phyloP scores from a whole-genome alignment of 352 stramenopile species.

The Peronosclerospora sorghi region DNA sequence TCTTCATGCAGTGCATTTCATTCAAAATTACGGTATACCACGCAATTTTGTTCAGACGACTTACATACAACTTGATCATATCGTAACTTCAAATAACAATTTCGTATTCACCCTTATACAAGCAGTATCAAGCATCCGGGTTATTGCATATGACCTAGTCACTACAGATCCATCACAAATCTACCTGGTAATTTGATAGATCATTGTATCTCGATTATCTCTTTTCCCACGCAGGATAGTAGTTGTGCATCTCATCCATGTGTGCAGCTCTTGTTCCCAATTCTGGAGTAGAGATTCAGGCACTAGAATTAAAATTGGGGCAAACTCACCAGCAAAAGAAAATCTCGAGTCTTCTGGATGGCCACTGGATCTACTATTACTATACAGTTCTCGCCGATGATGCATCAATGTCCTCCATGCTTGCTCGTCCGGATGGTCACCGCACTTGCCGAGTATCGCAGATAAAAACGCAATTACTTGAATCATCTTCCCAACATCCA shows the following conservation, averaged over 20 bases:
- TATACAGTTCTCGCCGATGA: slow-evolving; percentile 72
- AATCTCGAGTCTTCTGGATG: slow-evolving; percentile 29
- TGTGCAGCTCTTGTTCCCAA: slow-evolving; percentile 97
- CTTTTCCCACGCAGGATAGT: slow-evolving; percentile 56
- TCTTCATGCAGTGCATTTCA: slow-evolving; percentile 98
- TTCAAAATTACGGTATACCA: slow-evolving; percentile 96
- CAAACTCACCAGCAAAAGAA: slow-evolving; percentile 31
- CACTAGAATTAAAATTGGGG: slow-evolving; percentile 95
- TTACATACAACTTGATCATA: slow-evolving; percentile 84
- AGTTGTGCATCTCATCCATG: slow-evolving; percentile 81
- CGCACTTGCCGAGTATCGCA: slow-evolving; percentile 84
- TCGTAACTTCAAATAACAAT: slow-evolving; percentile 80
- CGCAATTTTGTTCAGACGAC: slow-evolving; percentile 62
- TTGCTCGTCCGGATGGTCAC: slow-evolving; percentile 91
- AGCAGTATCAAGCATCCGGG: not conserved
- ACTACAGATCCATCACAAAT: not conserved
- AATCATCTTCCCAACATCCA: too few relatives aligned
- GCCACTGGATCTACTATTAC: slow-evolving; percentile 16
- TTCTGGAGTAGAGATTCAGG: slow-evolving; percentile 97
- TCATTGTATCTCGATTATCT: slow-evolving; percentile 38
- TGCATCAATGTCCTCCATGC: slow-evolving; percentile 90
- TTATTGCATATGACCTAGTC: slow-evolving; percentile 24
- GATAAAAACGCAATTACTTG: slow-evolving; percentile 91
- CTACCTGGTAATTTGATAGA: slow-evolving; percentile 61
- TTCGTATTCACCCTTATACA: slow-evolving; percentile 54